phyloP scores from a whole-genome alignment of 305 asterid species.

The Salvia sclarea region DNA sequence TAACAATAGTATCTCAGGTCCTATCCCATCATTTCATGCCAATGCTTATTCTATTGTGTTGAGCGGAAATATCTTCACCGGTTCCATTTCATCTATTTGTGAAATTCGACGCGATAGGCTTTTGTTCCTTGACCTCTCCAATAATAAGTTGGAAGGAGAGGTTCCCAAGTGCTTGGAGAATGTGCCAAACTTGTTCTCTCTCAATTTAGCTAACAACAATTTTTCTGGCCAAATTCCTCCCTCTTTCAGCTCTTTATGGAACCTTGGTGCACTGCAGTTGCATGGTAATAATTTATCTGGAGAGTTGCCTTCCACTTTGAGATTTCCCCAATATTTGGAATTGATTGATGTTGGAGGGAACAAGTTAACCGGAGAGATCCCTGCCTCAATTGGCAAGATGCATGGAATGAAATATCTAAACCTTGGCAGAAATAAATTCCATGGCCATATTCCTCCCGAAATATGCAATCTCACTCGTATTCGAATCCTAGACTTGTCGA shows the following conservation, averaged over 20 bases:
- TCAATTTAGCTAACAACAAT: conserved; percentile 37
- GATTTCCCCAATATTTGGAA: not conserved
- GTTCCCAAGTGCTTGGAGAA: conserved; percentile 43
- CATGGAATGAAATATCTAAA: not conserved
- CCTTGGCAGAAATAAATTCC: conserved; percentile 31
- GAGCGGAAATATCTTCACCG: conserved; percentile 2
- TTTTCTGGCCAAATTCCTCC: conserved; percentile 37
- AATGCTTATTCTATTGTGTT: not conserved
- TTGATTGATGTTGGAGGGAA: conserved; percentile 41
- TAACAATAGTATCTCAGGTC: conserved; percentile 37
- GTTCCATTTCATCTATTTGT: conserved; percentile 23
- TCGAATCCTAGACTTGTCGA: not conserved
- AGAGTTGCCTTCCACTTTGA: conserved; percentile 33
- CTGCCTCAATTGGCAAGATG: conserved; percentile 33
- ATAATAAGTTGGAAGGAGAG: conserved; percentile 30
- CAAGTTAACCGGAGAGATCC: conserved; percentile 19
- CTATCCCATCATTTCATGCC: conserved; percentile 22
- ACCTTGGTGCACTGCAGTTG: conserved; percentile 22
- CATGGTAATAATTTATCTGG: conserved; percentile 35
- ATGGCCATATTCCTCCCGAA: conserved; percentile 27
- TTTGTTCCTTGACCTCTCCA: conserved; percentile 30
- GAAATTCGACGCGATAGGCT: not conserved
- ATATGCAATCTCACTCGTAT: conserved; percentile 20
- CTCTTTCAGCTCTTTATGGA: conserved; percentile 23
- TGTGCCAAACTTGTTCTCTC: not conserved